Evolutionary conservation across 2,329 filamentous ascomycete genomes (phyloP), one percentile per base, ranked within the genome.

Genomic region (Ceratocystiopsis brevicomis): DNA sequence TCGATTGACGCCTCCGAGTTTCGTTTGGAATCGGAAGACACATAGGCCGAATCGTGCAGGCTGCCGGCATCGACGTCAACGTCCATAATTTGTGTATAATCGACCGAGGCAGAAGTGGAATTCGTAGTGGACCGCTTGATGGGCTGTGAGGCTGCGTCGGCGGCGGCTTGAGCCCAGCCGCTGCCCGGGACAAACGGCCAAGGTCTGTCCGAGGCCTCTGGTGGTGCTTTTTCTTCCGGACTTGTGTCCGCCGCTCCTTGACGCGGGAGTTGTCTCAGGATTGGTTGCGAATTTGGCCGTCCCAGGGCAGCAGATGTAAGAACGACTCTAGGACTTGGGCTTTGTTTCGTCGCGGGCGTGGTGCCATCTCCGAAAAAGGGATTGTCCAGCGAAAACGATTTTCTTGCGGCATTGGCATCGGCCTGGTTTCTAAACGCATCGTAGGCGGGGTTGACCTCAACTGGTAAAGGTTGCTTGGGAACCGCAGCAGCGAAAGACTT

Each of bases 381-480:
- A 39, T 61, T 57, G 45, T 63, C 59, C 10, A 78, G 57, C 33
- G 57, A 65, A 50, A 73, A 73, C 36, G 60, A 60, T 0, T 61
- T 55, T 39, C 58, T 30, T 30, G 25, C 25, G 25, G 25, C 25
- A 30, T 77, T 78, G 34, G 71, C 66, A 53, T 87, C 81, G n/a
- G 75, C 71, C 53, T 85, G 78, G 49, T 69, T 74, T 51, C 69
- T 70, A 56, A 92, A 88, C 3, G 80, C 79, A 56, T 88, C 83
- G 49, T 81, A 88, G n/a, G 86, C 78, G 8, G 81, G 73, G 53
- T 87, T 86, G 33, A 78, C 74, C 53, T 88, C 81, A 41, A 84
- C 62, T 0, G 82, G 71, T 3, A 48, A 9, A 8, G 85, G 62
- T 49, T 78, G 70, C 48, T 76, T 76, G 3, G 83, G 81, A 10